phyloP scores from a whole-genome alignment of 2,329 filamentous ascomycete genomes.

The Byssochlamys sp. region DNA sequence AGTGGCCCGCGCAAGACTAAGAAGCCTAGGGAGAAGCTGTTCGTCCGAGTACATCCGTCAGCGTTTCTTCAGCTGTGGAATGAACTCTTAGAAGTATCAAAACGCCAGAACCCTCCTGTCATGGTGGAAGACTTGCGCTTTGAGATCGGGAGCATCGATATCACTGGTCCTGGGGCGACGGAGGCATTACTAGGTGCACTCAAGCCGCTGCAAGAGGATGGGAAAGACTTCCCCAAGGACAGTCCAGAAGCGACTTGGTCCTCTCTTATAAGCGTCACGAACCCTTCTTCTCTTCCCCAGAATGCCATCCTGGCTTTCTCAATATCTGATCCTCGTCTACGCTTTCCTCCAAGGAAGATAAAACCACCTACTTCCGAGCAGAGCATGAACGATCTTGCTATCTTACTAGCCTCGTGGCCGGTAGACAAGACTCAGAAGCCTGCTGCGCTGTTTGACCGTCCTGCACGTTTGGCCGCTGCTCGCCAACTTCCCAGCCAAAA shows the following conservation, averaged over 20 bases:
- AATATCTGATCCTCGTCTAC: constrained; percentile 68
- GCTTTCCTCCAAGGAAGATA: constrained; percentile 58
- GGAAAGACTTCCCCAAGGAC: constrained; percentile 11
- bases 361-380: constrained; percentile 29
- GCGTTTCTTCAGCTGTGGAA: constrained; percentile 58
- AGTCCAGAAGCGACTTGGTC: constrained; percentile 32
- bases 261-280: constrained; percentile 47
- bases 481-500: constrained; percentile 64
- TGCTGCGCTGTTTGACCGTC: constrained; percentile 58
- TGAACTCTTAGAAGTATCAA: constrained; percentile 49
- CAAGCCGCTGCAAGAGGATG: constrained; percentile 33
- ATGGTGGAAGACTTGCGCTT: constrained; percentile 59
- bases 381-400: constrained; percentile 40
- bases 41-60: constrained; percentile 73
- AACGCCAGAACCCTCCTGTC: constrained; percentile 52
- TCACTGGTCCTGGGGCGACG: constrained; percentile 64
- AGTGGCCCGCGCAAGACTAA: constrained; percentile 14
- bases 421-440: constrained; percentile 44
- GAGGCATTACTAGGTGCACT: constrained; percentile 66
- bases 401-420: constrained; percentile 59
- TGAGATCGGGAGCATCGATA: constrained; percentile 62
- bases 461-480: constrained; percentile 54
- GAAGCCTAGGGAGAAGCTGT: constrained; percentile 44
- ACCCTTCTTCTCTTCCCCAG: constrained; percentile 58
- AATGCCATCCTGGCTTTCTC: constrained; percentile 64